Conservation (phyloP, 768 basidiomycete species). For the Lentinula detonsa region DNA sequence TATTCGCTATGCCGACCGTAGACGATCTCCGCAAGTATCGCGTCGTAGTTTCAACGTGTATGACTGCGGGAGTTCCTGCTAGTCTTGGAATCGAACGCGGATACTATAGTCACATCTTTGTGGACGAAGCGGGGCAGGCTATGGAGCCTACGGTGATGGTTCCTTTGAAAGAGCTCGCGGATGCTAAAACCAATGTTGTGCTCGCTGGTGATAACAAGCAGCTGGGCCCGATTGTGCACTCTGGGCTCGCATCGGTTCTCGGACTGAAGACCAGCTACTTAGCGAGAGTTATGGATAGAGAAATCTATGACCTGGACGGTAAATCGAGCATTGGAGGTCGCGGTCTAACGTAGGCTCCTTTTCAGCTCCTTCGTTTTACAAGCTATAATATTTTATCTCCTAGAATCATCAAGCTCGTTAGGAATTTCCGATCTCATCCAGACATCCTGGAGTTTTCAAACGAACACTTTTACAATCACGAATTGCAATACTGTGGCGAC, state of each 20-base stretch:
- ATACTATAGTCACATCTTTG: conserved; percentile 55
- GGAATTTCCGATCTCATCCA: conserved; percentile 62
- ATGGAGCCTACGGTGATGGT: conserved; percentile 56
- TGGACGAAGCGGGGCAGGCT: conserved; percentile 63
- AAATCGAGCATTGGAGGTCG: conserved; percentile 10
- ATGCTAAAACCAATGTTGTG: conserved; percentile 46
- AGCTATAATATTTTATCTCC: neutral
- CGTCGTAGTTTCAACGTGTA: conserved; percentile 54
- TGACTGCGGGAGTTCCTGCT: conserved; percentile 43
- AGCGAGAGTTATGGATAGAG: conserved; percentile 50
- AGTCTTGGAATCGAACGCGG: conserved; percentile 43
- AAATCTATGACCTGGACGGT: conserved; percentile 28
- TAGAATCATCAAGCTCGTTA: conserved; percentile 59
- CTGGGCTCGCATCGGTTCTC: conserved; percentile 46
- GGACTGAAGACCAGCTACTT: conserved; percentile 57
- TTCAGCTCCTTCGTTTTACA: neutral
- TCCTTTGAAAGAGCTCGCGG: conserved; percentile 48
- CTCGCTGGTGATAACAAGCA: conserved; percentile 70
- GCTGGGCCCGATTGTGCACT: conserved; percentile 63
- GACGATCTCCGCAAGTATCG: conserved; percentile 35
- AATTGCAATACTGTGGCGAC: conserved; percentile 45
- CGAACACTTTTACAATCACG: conserved; percentile 49
- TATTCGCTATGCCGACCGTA: conserved; percentile 40
- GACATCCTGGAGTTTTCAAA: conserved; percentile 59
- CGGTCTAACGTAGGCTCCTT: conserved; percentile 23